Conservation (phyloP, 495 filamentous ascomycete species). For the Astrocystis sublimbata region DNA sequence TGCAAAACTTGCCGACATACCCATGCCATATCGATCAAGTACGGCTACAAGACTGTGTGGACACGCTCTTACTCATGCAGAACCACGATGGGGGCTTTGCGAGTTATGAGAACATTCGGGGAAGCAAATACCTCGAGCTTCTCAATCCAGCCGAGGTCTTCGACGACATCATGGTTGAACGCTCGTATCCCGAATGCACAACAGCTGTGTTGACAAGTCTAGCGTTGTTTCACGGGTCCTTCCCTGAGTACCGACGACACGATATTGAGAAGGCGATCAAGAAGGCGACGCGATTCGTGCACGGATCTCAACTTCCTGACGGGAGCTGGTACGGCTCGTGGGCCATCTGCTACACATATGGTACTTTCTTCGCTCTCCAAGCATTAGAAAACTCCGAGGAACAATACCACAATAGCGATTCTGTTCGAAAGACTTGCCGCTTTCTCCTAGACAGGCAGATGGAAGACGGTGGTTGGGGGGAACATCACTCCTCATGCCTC, state of each 20-base stretch:
- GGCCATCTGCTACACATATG: not conserved
- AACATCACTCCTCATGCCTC: not conserved
- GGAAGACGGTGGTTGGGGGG: not conserved
- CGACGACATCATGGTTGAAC: not conserved
- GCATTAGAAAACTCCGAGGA: not conserved
- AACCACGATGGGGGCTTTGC: not conserved
- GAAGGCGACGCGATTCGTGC: not conserved
- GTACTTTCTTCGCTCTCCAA: not conserved
- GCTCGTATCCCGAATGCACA: not conserved
- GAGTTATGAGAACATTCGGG: not conserved
- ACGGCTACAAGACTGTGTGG: not conserved
- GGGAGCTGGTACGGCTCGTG: not conserved
- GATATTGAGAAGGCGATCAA: not conserved
- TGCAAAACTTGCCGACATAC: not conserved
- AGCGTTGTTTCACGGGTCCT: not conserved
- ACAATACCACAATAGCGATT: not conserved
- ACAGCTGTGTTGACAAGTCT: not conserved
- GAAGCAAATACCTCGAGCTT: not conserved
- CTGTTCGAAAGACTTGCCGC: not conserved
- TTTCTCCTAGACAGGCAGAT: not conserved
- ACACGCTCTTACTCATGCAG: not conserved
- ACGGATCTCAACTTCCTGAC: not conserved
- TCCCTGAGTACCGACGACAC: not conserved
- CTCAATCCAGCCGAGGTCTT: not conserved
- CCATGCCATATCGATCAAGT: not conserved